These are phyloP conservation scores for Botryotinia calthae DNA, from an alignment of 2,329 filamentous ascomycete genomes.

Conservation along the genomic window DNA sequence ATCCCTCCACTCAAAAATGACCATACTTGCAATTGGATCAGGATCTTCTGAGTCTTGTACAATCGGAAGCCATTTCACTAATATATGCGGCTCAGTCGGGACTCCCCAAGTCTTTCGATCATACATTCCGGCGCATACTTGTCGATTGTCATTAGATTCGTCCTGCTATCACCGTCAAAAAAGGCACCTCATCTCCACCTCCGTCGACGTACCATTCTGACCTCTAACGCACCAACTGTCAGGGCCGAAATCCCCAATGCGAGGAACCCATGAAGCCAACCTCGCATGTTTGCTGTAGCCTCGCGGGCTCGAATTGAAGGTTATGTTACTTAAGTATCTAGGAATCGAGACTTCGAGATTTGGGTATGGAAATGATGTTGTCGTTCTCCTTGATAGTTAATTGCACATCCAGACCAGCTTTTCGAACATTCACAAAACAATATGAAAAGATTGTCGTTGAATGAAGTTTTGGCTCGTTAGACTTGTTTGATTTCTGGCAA, in stretches of 20 bases:
- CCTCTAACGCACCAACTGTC: constrained; percentile 56
- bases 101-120: constrained; percentile 86
- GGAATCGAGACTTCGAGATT: not conserved
- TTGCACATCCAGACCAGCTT: not conserved
- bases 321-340: constrained; percentile 4
- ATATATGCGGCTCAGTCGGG: constrained; percentile 82
- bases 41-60: constrained; percentile 56
- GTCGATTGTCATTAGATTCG: constrained; percentile 70
- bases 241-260: constrained; percentile 54
- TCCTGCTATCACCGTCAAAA: constrained; percentile 51
- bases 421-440: not conserved
- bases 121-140: constrained; percentile 92
- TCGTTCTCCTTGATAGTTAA: not conserved
- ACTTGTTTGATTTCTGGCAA: constrained; percentile 8
- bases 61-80: constrained; percentile 70
- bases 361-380: constrained; percentile 8
- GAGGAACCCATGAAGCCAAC: constrained; percentile 50
- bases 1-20: constrained; percentile 95
- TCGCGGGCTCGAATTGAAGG: constrained; percentile 24
- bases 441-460: not conserved
- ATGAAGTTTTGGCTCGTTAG: constrained; percentile 3
- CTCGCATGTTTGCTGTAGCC: constrained; percentile 50
- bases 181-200: not conserved
- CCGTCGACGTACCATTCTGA: constrained; percentile 50
- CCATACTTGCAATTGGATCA: constrained; percentile 76